These are phyloP conservation scores for Pisolithus tinctorius DNA, from an alignment of 768 basidiomycete genomes.

Conservation along the genomic window DNA sequence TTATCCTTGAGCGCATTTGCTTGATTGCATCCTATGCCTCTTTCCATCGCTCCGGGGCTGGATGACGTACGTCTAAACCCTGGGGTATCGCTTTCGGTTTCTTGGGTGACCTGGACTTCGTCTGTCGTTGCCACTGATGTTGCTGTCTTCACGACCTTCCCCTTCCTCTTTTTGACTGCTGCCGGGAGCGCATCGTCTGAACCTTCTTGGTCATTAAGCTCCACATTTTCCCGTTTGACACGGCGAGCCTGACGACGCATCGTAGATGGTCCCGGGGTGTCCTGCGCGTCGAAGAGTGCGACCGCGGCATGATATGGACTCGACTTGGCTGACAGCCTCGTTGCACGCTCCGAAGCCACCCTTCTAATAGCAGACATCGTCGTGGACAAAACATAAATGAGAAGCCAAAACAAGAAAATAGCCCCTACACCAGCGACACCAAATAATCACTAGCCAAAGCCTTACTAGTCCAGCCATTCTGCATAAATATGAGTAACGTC, in stretches of 20 bases:
- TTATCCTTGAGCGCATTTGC: slow-evolving; percentile 62
- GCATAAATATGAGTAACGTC: too few relatives aligned
- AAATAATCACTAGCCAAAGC: too few relatives aligned
- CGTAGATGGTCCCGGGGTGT: slow-evolving; percentile 15
- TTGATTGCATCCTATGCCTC: slow-evolving; percentile 68
- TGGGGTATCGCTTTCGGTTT: slow-evolving; percentile 54
- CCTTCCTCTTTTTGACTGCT: background rate
- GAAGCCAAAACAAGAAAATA: too few relatives aligned
- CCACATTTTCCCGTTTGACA: slow-evolving; percentile 22
- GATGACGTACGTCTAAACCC: slow-evolving; percentile 53
- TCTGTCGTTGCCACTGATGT: background rate
- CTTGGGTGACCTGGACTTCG: slow-evolving; percentile 30
- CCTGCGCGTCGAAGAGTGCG: slow-evolving; percentile 31
- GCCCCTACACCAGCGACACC: too few relatives aligned
- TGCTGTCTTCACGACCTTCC: background rate
- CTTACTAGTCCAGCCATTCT: too few relatives aligned
- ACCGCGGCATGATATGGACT: slow-evolving; percentile 41
- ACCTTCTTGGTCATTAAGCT: background rate
- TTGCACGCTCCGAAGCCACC: slow-evolving; percentile 23
- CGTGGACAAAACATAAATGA: too few relatives aligned
- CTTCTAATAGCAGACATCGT: slow-evolving; percentile 20
- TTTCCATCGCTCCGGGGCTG: slow-evolving; percentile 59
- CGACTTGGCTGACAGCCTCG: slow-evolving; percentile 31
- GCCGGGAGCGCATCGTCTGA: background rate
- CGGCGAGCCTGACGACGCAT: slow-evolving; percentile 16